Base-by-base conservation (phyloP, 805 yeast species). In the Kodamaea restingae region DNA sequence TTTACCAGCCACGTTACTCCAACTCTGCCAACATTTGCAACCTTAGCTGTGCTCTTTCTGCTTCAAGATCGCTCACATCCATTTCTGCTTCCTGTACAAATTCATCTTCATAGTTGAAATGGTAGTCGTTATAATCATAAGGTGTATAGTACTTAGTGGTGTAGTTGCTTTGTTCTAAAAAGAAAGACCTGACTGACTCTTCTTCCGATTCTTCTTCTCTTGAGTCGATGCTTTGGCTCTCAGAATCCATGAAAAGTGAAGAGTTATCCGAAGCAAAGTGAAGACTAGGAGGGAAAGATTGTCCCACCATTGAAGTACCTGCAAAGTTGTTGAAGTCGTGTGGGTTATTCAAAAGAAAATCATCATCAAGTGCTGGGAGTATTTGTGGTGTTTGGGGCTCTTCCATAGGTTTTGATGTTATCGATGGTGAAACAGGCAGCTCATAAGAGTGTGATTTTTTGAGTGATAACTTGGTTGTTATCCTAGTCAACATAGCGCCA, bases 11-110 rank as follows among this genome's bases (percentile, higher is more conserved):
- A 25, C 4, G n/a, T 14, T 15, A 28, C 17, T 54, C 56, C 40
- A 67, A 54, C 38, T 67, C 70, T 35, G 51, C 52, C 44, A 65
- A 46, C 38, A 67, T 58, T 43, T 65, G 70, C 39, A 59, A 50
- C 32, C 73, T 54, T 32, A 67, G 57, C 50, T 67, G 70, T 20
- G 54, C 45, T 42, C 69, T 54, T 45, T 67, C 72, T 36, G 47
- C 46, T 34, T 66, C 70, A 42, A 55, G 56, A 26, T 58, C 59
- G 30, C 10, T 34, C 7, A n/a, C 29, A 15, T 22, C 36, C 8
- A 15, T 25, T 14, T 24, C 29, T 32, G 24, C 25, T 18, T 32
- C 21, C 9, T 32, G 36, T 12, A 42, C 42, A 8, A 6, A 20
- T 4, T 42, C 45, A 29, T 38, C 42, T 6, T 20, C 35, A 15